phyloP scores from a whole-genome alignment of 108 stramenopile species.

The Cylindrotheca fusiformis region DNA sequence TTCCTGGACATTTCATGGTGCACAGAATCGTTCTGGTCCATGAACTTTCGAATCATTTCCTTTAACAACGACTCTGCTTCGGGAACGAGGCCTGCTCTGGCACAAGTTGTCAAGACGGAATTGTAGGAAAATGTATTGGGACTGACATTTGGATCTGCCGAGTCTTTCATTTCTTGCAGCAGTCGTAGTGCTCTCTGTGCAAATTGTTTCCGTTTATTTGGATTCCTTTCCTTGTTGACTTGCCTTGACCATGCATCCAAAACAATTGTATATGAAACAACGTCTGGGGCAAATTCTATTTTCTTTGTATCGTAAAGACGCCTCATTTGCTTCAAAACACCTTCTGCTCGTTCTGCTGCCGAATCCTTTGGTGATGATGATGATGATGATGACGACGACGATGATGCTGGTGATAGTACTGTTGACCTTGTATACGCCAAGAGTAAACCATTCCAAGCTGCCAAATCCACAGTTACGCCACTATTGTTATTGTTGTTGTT shows the following conservation, averaged over 20 bases:
- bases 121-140: slow-evolving; percentile 72
- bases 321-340: slow-evolving; percentile 21
- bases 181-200: slow-evolving; percentile 57
- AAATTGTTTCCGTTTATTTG: slow-evolving; percentile 10
- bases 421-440: slow-evolving; percentile 9
- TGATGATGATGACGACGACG: background rate
- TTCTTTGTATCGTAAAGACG: slow-evolving; percentile 8
- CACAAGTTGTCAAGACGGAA: slow-evolving; percentile 50
- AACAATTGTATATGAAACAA: slow-evolving; percentile 67
- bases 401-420: slow-evolving; percentile 1
- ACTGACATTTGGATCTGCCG: background rate
- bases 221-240: slow-evolving; percentile 24
- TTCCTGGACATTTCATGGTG: background rate
- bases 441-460: slow-evolving; percentile 20
- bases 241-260: slow-evolving; percentile 52
- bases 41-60: slow-evolving; percentile 21
- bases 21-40: background rate
- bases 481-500: no score
- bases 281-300: slow-evolving; percentile 38
- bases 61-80: slow-evolving; percentile 32
- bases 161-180: slow-evolving; percentile 39
- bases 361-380: background rate
- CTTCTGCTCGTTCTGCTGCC: slow-evolving; percentile 22
- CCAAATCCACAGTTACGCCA: slow-evolving; percentile 8
- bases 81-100: slow-evolving; percentile 18